Percentiles rank a stretch among this genome's conserved stretches.
Evolutionary conservation across 169 alveolate species (phyloP).

Genomic region (Plasmodium gonderi): DNA sequence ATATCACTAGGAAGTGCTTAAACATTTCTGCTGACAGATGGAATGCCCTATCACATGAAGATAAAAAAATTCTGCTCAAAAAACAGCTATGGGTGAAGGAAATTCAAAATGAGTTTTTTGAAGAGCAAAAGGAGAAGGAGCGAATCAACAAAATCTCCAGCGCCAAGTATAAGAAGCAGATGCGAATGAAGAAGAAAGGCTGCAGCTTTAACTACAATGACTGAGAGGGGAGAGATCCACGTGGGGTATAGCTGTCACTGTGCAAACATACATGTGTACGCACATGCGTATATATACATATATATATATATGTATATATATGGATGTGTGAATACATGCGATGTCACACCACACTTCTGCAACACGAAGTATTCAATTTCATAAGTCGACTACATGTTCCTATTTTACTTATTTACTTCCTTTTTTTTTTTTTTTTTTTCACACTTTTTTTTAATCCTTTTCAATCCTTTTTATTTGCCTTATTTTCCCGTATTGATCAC

Average conservation of each 20-base stretch:
- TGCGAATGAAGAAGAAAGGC: slow-evolving; percentile 62
- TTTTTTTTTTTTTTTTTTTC: background rate
- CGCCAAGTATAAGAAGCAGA: slow-evolving; percentile 63
- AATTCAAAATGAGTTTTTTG: slow-evolving; percentile 34
- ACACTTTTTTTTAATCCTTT: background rate
- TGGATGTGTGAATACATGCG: too few relatives aligned
- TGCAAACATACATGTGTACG: background rate
- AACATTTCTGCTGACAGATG: slow-evolving; percentile 22
- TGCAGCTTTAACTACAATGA: slow-evolving; percentile 61
- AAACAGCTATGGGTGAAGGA: slow-evolving; percentile 55
- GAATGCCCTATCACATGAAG: slow-evolving; percentile 24
- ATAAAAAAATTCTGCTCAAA: slow-evolving; percentile 19
- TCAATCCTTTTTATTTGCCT: too few relatives aligned
- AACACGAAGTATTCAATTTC: too few relatives aligned
- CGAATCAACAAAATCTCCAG: slow-evolving; percentile 50
- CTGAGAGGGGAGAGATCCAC: background rate
- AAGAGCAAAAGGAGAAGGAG: slow-evolving; percentile 30
- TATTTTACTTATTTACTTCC: too few relatives aligned
- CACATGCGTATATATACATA: too few relatives aligned
- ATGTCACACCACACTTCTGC: too few relatives aligned
- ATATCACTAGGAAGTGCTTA: slow-evolving; percentile 57
- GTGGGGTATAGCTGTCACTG: background rate
- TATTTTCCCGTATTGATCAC: too few relatives aligned
- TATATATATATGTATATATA: too few relatives aligned
- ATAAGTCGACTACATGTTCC: too few relatives aligned